A percentile compares a stretch with the other conserved stretches of the same genome.
These are phyloP conservation scores for Fusarium pseudocircinatum DNA, from an alignment of 2,329 filamentous ascomycete genomes.

Conservation along the genomic window DNA sequence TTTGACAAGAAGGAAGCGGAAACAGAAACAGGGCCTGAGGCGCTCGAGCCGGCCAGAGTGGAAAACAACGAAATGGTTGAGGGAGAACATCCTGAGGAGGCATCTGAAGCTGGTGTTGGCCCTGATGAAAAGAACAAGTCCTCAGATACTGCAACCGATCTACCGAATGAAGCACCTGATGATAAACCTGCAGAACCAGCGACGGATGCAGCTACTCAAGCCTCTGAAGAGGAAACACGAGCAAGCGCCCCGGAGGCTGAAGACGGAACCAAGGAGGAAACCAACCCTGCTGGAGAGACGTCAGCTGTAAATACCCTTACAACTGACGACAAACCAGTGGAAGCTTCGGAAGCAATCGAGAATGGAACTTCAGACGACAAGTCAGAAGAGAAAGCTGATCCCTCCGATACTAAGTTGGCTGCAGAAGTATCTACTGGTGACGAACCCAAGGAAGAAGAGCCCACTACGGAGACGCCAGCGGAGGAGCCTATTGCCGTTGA, in stretches of 20 bases:
- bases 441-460: background rate
- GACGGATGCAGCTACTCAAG: background rate
- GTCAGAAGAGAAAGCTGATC: background rate
- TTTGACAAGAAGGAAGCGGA: constrained; percentile 15
- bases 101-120: background rate
- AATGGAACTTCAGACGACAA: background rate
- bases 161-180: background rate
- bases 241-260: background rate
- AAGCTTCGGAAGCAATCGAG: background rate
- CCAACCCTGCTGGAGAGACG: background rate
- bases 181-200: background rate
- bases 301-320: background rate
- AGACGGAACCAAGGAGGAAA: background rate
- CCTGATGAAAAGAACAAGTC: background rate
- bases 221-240: background rate
- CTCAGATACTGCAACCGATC: background rate
- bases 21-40: background rate
- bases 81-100: constrained; percentile 11
- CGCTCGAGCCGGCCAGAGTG: background rate
- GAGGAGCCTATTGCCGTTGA: background rate
- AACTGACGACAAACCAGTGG: constrained; percentile 1
- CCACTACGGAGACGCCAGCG: background rate
- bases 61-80: background rate
- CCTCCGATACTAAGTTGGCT: background rate
- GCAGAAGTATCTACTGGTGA: background rate